These are phyloP conservation scores for Penicillium sp. DNA, from an alignment of 2,329 filamentous ascomycete species.

Conservation along the genomic window DNA sequence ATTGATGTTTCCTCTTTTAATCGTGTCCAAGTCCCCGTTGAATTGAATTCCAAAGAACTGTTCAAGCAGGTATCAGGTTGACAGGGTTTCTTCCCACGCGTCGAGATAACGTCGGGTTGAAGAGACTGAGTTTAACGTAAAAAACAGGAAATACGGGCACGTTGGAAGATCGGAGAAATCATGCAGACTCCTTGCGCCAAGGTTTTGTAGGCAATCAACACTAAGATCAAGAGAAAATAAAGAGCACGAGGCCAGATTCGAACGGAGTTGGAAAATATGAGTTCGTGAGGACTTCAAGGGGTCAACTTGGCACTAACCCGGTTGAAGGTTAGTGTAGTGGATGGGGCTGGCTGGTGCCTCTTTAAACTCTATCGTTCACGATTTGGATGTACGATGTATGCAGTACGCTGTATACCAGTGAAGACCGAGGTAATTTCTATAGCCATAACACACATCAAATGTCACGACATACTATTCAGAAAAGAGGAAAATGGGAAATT, in stretches of 20 bases:
- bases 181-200: slow-evolving; percentile 8
- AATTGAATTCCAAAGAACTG: too few species aligned
- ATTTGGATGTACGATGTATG: too few species aligned
- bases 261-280: neutral
- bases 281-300: slow-evolving; percentile 6
- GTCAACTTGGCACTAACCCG: neutral
- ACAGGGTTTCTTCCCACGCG: neutral
- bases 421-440: too few species aligned
- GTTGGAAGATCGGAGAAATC: slow-evolving; percentile 4
- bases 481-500: too few species aligned
- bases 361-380: slow-evolving; percentile 1
- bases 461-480: too few species aligned
- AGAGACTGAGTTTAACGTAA: neutral
- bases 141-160: neutral
- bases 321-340: neutral
- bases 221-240: neutral
- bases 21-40: too few species aligned
- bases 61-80: neutral
- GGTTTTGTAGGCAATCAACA: neutral
- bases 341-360: neutral
- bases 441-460: too few species aligned
- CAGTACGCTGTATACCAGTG: too few species aligned
- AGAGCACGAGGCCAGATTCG: neutral
- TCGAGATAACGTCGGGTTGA: neutral
- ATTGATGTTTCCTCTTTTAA: neutral